A percentile compares a stretch with the other conserved stretches of the same genome.
phyloP scores from a whole-genome alignment of 2,329 filamentous ascomycete genomes.

The Geosmithia flava region DNA sequence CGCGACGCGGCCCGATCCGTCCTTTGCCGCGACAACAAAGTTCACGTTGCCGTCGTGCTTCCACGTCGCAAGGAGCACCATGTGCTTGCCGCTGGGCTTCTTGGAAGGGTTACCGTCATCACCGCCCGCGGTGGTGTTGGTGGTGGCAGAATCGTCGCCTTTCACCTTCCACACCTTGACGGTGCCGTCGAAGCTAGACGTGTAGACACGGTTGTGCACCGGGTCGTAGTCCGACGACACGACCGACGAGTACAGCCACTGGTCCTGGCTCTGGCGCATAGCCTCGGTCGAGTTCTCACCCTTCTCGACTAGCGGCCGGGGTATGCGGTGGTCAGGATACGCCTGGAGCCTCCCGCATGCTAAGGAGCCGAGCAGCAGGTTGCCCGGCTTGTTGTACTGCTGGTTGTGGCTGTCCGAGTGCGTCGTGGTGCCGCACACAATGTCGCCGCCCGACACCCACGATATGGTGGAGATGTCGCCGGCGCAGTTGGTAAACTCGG shows the following conservation, averaged over 20 bases:
- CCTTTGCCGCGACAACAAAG: constrained; percentile 43
- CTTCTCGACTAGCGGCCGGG: constrained; percentile 36
- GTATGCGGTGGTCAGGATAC: constrained; percentile 44
- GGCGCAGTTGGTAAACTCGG: constrained; percentile 48
- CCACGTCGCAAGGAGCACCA: constrained; percentile 36
- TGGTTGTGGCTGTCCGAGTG: constrained; percentile 53
- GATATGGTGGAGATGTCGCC: constrained; percentile 47
- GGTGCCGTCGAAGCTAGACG: constrained; percentile 48
- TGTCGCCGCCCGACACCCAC: constrained; percentile 41
- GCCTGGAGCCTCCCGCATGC: constrained; percentile 30
- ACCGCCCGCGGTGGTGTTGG: constrained; percentile 3
- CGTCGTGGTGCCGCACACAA: constrained; percentile 49
- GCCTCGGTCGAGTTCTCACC: constrained; percentile 42
- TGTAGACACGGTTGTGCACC: constrained; percentile 34
- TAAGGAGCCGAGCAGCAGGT: constrained; percentile 43
- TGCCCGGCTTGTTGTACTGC: constrained; percentile 54
- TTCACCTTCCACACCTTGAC: constrained; percentile 45
- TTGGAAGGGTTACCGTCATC: constrained; percentile 11
- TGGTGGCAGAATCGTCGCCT: constrained; percentile 7
- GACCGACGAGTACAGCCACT: constrained; percentile 53
- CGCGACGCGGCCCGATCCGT: constrained; percentile 36
- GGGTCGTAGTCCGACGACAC: constrained; percentile 46
- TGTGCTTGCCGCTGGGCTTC: constrained; percentile 8
- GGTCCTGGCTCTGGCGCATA: constrained; percentile 46
- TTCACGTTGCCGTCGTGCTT: constrained; percentile 46